Evolutionary conservation across 306 rosid genomes (phyloP).

Genomic region (Argentina anserina): DNA sequence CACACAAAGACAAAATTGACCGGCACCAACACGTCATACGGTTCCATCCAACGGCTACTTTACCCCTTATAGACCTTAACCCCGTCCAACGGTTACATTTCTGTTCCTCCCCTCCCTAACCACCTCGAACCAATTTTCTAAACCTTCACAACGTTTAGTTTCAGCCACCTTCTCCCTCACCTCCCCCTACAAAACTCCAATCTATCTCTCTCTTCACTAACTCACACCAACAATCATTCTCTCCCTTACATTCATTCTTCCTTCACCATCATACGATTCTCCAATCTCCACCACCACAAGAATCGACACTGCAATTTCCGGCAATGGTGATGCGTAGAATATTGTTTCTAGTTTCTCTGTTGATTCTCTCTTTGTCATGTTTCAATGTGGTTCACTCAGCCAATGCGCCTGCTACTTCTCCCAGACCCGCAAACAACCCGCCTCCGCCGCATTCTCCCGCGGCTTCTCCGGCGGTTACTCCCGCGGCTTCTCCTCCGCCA

Average conservation of each 20-base stretch:
- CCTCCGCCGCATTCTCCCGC: neutral
- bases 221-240: neutral
- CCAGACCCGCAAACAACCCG: neutral
- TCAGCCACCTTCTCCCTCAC: neutral
- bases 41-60: conserved; percentile 54
- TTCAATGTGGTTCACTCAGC: conserved; percentile 28
- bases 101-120: neutral
- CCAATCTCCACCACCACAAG: no score
- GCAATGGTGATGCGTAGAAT: conserved; percentile 27
- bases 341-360: conserved; percentile 24
- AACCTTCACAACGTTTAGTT: conserved; percentile 13
- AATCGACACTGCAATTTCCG: neutral
- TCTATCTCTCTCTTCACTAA: conserved; percentile 17
- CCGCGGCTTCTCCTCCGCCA: conserved; percentile 2
- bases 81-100: conserved; percentile 58
- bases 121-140: neutral
- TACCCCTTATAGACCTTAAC: conserved; percentile 40
- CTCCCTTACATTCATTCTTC: neutral
- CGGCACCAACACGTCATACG: conserved; percentile 16
- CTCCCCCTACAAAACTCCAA: neutral
- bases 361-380: conserved; percentile 24
- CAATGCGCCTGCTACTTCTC: conserved; percentile 54
- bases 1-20: conserved; percentile 17
- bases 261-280: neutral
- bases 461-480: conserved; percentile 15